Percentiles rank a stretch among this genome's conserved stretches.
These are phyloP conservation scores for Plasmodium cynomolgi DNA, from an alignment of 169 alveolate species.

Conservation along the genomic window DNA sequence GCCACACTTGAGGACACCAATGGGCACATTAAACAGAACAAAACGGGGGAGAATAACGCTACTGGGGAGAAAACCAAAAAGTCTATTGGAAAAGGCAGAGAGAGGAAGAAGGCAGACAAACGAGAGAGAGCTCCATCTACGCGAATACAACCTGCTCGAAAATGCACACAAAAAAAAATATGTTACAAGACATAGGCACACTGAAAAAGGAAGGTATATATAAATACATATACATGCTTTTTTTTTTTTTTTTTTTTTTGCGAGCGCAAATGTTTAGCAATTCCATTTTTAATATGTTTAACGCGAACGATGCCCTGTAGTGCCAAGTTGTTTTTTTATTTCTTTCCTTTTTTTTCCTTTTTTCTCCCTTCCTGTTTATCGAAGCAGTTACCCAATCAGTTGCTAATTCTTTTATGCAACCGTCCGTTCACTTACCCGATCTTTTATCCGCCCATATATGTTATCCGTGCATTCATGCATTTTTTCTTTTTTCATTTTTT, in stretches of 20 bases:
- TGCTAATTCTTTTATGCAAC: neutral
- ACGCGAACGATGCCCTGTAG: neutral
- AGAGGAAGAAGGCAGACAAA: constrained; percentile 3
- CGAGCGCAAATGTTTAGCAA: neutral
- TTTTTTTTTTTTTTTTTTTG: neutral
- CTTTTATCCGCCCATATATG: neutral
- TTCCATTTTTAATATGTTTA: neutral
- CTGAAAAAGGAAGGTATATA: neutral
- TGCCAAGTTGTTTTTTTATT: neutral
- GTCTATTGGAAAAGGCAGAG: neutral
- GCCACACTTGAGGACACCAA: neutral
- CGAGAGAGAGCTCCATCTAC: constrained; percentile 19
- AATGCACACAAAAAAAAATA: constrained; percentile 63
- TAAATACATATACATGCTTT: neutral
- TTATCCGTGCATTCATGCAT: neutral
- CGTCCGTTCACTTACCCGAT: neutral
- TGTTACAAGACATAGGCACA: constrained; percentile 28
- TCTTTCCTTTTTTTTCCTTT: neutral
- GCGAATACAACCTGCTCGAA: constrained; percentile 60
- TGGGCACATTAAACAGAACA: constrained; percentile 11
- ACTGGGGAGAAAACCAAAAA: constrained; percentile 16
- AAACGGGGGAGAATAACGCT: neutral
- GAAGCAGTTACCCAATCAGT: neutral
- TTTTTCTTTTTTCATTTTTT: neutral
- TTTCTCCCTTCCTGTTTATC: neutral